A percentile compares a stretch with the other conserved stretches of the same genome.
Evolutionary conservation across 768 basidiomycete species (phyloP).

Genomic region (Calvatia gigantea): DNA sequence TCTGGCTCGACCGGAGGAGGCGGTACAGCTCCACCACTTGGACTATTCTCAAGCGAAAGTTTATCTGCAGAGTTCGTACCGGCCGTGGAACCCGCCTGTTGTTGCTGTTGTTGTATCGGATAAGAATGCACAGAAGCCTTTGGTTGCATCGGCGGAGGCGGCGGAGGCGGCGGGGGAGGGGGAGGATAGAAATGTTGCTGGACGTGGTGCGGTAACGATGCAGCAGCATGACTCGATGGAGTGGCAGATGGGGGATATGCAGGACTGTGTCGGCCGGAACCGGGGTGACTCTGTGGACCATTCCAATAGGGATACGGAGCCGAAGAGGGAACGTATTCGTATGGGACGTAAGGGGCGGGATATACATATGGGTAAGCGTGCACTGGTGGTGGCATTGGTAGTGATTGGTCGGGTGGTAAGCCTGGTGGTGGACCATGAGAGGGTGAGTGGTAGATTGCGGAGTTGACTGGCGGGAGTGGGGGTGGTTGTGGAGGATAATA

Average conservation of each 20-base stretch:
- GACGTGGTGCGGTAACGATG: constrained; percentile 12
- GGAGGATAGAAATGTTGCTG: constrained; percentile 13
- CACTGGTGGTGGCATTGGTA: constrained; percentile 12
- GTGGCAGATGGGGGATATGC: constrained; percentile 18
- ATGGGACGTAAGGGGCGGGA: constrained; percentile 14
- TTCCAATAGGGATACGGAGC: constrained; percentile 40
- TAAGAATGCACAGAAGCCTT: not conserved
- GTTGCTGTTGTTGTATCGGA: not conserved
- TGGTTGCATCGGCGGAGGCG: not conserved
- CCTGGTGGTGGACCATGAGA: constrained; percentile 1
- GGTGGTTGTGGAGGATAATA: constrained; percentile 15
- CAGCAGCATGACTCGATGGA: constrained; percentile 12
- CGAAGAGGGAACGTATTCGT: constrained; percentile 18
- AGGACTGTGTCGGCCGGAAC: constrained; percentile 23
- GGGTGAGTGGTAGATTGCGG: constrained; percentile 14
- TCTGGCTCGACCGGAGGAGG: not conserved
- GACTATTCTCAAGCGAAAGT: not conserved
- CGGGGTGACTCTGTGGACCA: constrained; percentile 19
- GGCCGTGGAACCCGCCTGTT: not conserved
- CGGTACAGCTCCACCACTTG: not conserved
- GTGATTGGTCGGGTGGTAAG: constrained; percentile 9
- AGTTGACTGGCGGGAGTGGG: constrained; percentile 1
- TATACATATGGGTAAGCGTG: constrained; percentile 13
- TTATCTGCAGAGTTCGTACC: not conserved
- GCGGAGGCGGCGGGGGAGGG: too few relatives aligned